phyloP scores from a whole-genome alignment of 495 filamentous ascomycete species.

The Trichocladium antarcticum region DNA sequence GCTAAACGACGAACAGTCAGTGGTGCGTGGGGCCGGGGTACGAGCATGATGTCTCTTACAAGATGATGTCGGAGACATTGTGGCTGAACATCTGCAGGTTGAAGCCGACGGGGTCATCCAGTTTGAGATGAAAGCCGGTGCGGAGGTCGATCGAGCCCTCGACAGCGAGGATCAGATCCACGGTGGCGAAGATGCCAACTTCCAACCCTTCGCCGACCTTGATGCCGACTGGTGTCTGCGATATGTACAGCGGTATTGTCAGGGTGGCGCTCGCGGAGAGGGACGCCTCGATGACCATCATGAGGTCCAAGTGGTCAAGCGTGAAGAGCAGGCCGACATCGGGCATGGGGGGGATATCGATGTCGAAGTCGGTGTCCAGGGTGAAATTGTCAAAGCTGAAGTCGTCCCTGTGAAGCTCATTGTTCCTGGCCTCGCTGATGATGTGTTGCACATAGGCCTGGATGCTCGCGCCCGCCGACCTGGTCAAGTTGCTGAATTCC shows the following conservation, averaged over 20 bases:
- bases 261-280: slow-evolving; percentile 35
- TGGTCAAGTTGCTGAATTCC: slow-evolving; percentile 18
- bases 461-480: slow-evolving; percentile 2
- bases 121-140: slow-evolving; percentile 41
- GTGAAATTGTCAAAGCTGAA: slow-evolving; percentile 25
- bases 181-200: slow-evolving; percentile 33
- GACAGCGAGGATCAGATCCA: slow-evolving; percentile 40
- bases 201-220: slow-evolving; percentile 23
- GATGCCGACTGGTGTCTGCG: slow-evolving; percentile 34
- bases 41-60: slow-evolving; percentile 26
- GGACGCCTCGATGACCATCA: slow-evolving; percentile 38
- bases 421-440: background rate
- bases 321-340: slow-evolving; percentile 34
- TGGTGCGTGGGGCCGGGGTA: background rate
- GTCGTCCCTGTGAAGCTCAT: slow-evolving; percentile 27
- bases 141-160: slow-evolving; percentile 38
- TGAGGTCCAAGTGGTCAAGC: slow-evolving; percentile 41
- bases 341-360: slow-evolving; percentile 33
- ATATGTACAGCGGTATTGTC: slow-evolving; percentile 37
- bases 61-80: slow-evolving; percentile 31
- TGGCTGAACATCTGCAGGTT: slow-evolving; percentile 35
- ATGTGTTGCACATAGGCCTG: background rate
- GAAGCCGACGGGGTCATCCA: slow-evolving; percentile 36
- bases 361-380: slow-evolving; percentile 27
- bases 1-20: background rate